Base-by-base conservation (phyloP, 1,139 yeast genomes). In the Blastobotrys persicus region DNA sequence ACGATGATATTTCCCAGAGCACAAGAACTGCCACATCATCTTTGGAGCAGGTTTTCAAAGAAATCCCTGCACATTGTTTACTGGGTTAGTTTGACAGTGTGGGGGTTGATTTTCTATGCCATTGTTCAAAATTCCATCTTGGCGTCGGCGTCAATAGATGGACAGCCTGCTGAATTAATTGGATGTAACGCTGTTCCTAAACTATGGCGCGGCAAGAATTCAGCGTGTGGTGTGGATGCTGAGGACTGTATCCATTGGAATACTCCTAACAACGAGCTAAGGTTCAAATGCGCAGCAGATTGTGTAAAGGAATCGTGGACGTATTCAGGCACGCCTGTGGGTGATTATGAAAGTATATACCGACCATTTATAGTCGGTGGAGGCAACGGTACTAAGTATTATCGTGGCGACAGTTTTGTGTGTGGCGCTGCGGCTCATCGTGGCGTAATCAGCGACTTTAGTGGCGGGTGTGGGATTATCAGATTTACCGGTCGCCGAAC, bases 391-490 rank as follows among this genome's bases (percentile, higher is more conserved):
- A 55, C 89, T 0, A 28, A 11, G 3, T 17, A 19, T 18, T 92
- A 88, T 61, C 73, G 98, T 53, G 92, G 88, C 0, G 98, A 92
- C 66, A 86, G 96, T 0, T 89, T 74, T 61, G 83, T 92, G 0
- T 92, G 98, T 67, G 94, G 91, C 0, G 84, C 97, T 1, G 98
- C 95, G 0, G 80, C 86, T 2, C 96, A 91, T 65, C 83, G 91
- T 1, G 97, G 97, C 1, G 62, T 82, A 0, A 70, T 89, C 1
- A 82, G 94, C 1, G 84, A 92, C 18, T 64, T 75, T 40, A 70
- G 71, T 53, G 98, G 98, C 1, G 98, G 98, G 0, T 85, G 95
- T 64, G 91, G 89, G 0, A 71, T 79, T 44, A 58, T 88, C 4
- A 70, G 81, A 4, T 82, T 81, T 64, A 63, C 70, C 2, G 91